Evolutionary conservation across 208 protist species (phyloP).

Genomic region (Trypanosoma mega): DNA sequence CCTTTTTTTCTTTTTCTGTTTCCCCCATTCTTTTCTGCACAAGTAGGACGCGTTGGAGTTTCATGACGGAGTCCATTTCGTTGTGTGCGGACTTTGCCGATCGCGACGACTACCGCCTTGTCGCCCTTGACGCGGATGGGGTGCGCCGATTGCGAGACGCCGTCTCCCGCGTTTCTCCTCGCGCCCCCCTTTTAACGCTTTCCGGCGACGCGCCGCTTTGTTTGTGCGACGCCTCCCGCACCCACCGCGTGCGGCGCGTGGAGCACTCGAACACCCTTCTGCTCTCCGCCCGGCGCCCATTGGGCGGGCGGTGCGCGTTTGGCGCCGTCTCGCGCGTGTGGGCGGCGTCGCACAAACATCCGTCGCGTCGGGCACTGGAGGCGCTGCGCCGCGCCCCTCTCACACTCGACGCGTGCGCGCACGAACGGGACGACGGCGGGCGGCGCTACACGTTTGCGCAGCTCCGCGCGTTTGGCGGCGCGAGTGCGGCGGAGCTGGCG

Average conservation of each 20-base stretch:
- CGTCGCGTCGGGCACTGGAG: neutral
- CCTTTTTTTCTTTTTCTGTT: slow-evolving; percentile 1
- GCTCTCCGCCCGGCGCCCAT: slow-evolving; percentile 32
- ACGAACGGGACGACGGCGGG: neutral
- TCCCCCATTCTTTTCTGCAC: neutral
- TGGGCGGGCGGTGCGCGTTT: slow-evolving; percentile 27
- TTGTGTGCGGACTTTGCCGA: slow-evolving; percentile 40
- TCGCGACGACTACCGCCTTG: slow-evolving; percentile 38
- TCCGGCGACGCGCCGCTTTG: slow-evolving; percentile 43
- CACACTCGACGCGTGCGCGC: neutral
- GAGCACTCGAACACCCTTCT: slow-evolving; percentile 85
- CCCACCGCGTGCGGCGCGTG: slow-evolving; percentile 48
- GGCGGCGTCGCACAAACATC: neutral
- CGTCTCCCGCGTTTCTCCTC: neutral
- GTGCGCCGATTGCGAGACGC: slow-evolving; percentile 18
- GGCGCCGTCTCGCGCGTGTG: slow-evolving; percentile 28
- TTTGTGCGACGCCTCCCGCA: slow-evolving; percentile 31
- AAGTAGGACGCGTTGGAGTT: neutral
- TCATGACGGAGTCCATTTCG: slow-evolving; percentile 41
- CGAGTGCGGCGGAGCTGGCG: slow-evolving; percentile 59
- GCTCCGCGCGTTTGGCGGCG: slow-evolving; percentile 25
- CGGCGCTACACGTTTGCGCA: slow-evolving; percentile 42
- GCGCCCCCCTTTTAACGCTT: slow-evolving; percentile 33
- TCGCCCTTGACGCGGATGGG: slow-evolving; percentile 41
- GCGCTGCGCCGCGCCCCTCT: neutral